Conservation (phyloP, 768 basidiomycete species). For the Pisolithus marmoratus region DNA sequence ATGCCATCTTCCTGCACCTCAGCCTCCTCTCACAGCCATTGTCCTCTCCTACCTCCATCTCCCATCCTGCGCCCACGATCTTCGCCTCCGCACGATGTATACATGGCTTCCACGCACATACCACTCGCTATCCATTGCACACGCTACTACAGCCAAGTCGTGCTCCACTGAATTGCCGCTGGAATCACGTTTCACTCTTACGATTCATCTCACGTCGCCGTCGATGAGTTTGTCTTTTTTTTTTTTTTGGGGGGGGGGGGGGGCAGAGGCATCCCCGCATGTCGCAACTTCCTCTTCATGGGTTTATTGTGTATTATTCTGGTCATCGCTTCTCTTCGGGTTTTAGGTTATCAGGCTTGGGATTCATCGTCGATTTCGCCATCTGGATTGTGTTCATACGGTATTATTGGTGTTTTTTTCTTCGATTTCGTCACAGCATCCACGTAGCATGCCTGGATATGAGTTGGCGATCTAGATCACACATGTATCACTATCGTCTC, state of each 20-base stretch:
- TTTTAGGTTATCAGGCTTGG: not conserved
- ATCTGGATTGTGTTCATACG: slow-evolving; percentile 14
- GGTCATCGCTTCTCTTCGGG: slow-evolving; percentile 1
- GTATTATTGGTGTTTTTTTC: slow-evolving; percentile 6
- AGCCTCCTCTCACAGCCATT: slow-evolving; percentile 9
- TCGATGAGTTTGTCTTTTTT: slow-evolving; percentile 16
- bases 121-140: slow-evolving; percentile 4
- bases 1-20: slow-evolving; percentile 17
- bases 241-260: too few species aligned
- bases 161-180: slow-evolving; percentile 8
- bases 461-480: not conserved
- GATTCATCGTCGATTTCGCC: slow-evolving; percentile 1
- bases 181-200: slow-evolving; percentile 15
- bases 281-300: not conserved
- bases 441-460: slow-evolving; percentile 1
- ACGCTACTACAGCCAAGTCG: slow-evolving; percentile 7
- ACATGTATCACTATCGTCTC: slow-evolving; percentile 13
- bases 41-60: slow-evolving; percentile 12
- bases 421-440: not conserved
- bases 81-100: slow-evolving; percentile 7
- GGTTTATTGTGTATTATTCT: not conserved
- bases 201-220: slow-evolving; percentile 10
- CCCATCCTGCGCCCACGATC: slow-evolving; percentile 21
- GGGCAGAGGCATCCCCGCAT: slow-evolving; percentile 14
- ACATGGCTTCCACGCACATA: slow-evolving; percentile 10